Evolutionary conservation across 2,329 filamentous ascomycete genomes (phyloP).

Genomic region (Keithomyces neogunnii): DNA sequence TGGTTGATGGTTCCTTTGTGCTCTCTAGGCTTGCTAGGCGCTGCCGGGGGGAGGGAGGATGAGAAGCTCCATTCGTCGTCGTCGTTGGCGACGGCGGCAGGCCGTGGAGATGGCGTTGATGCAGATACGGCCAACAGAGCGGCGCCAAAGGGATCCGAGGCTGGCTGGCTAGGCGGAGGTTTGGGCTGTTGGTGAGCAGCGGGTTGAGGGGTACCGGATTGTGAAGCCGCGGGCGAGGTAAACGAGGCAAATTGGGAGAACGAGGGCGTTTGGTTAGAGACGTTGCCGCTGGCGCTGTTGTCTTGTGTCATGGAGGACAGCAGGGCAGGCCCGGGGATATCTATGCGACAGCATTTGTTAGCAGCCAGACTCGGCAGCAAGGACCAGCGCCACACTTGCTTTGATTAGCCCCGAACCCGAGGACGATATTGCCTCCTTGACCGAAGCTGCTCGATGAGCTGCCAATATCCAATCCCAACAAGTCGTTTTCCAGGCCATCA

Average conservation of each 20-base stretch:
- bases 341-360: conserved; percentile 27
- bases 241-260: conserved; percentile 50
- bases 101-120: conserved; percentile 15
- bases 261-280: conserved; percentile 33
- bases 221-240: conserved; percentile 41
- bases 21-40: conserved; percentile 44
- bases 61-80: conserved; percentile 95
- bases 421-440: conserved; percentile 71
- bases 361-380: neutral
- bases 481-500: conserved; percentile 75
- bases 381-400: conserved; percentile 38
- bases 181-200: conserved; percentile 37
- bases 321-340: conserved; percentile 55
- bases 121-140: conserved; percentile 25
- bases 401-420: conserved; percentile 66
- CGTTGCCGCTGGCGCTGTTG: conserved; percentile 44
- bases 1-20: conserved; percentile 62
- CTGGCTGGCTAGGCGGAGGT: conserved; percentile 29
- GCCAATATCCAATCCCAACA: conserved; percentile 78
- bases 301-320: conserved; percentile 56
- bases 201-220: conserved; percentile 46
- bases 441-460: conserved; percentile 54
- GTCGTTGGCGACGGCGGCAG: conserved; percentile 38
- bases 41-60: conserved; percentile 65
- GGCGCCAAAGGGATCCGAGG: conserved; percentile 45